phyloP scores from a whole-genome alignment of 2,329 filamentous ascomycete species.

The Xylariomycetidae sp. region DNA sequence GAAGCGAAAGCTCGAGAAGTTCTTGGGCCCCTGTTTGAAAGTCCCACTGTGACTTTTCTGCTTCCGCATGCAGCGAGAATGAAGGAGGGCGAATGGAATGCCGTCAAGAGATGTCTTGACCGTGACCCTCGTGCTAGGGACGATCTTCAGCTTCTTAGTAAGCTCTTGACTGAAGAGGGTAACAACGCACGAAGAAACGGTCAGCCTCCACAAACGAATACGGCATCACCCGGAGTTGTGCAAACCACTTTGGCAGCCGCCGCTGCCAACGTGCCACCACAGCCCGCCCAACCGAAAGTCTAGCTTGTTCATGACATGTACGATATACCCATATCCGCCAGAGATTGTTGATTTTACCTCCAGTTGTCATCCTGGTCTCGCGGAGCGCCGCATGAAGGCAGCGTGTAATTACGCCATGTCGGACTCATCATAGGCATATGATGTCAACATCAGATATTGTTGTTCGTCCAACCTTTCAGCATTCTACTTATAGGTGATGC shows the following conservation, averaged over 20 bases:
- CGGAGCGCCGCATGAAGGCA: too few species aligned
- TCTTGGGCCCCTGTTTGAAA: constrained; percentile 57
- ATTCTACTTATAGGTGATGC: too few species aligned
- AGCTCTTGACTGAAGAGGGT: constrained; percentile 48
- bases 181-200: constrained; percentile 25
- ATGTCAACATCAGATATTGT: too few species aligned
- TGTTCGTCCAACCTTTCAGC: too few species aligned
- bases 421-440: too few species aligned
- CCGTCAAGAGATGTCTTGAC: constrained; percentile 65
- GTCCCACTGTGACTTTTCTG: constrained; percentile 65
- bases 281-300: too few species aligned
- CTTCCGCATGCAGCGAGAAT: constrained; percentile 65
- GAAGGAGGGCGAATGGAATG: constrained; percentile 66
- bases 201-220: constrained; percentile 13
- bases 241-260: constrained; percentile 28
- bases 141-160: constrained; percentile 54
- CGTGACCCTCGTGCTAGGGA: constrained; percentile 60
- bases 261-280: too few species aligned
- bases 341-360: too few species aligned
- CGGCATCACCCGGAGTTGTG: constrained; percentile 23
- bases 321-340: too few species aligned
- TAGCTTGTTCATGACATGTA: too few species aligned
- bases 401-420: too few species aligned
- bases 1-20: constrained; percentile 57
- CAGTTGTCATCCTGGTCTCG: too few species aligned